Base-by-base conservation (phyloP, 2,329 filamentous ascomycete species). In the Ophiostoma ulmi region DNA sequence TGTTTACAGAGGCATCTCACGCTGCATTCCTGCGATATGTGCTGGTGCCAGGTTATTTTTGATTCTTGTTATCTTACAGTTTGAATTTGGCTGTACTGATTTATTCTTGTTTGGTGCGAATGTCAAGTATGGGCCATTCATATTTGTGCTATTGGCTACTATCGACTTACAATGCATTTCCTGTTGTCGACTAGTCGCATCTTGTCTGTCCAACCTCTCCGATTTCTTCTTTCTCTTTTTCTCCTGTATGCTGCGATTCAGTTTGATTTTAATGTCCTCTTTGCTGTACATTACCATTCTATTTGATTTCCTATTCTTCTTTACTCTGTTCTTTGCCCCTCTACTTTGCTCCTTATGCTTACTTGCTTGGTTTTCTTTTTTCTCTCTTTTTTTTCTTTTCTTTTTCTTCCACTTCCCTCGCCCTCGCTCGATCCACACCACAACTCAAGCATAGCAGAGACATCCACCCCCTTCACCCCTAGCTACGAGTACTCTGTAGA, bases 391-490 rank as follows among this genome's bases (percentile, higher is more conserved):
- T 55, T 31, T 64, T 35, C 26, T 14, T 71, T 39, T 14, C 13
- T 63, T 35, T 35, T 63, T 52, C 69, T 67, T 65, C 26, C 38
- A 68, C 58, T 63, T 63, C 5, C 5, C 17, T 63, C 58, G 52
- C 52, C 26, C 58, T 63, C 58, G 13, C 58, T 63, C 58, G 58
- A 35, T 35, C 58, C 58, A 63, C 58, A 63, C 52, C 69, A 70
- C 48, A 38, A 13, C 17, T 36, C 58, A 20, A 66, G 17, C 58
- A 35, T 58, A 69, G 26, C 26, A 69, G 41, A 67, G 39, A 63
- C 70, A 64, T n/a, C 38, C 36, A 68, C 64, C 55, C 64, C 69
- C 55, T 61, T 65, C 64, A 68, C 65, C 64, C 70, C 70, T 68
- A 70, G 63, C 63, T 70, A 35, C 26, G 26, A 26, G 8, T 58